Evolutionary conservation across 2,329 filamentous ascomycete species (phyloP), one percentile per base, ranked within the genome.

Genomic region (Raffaelea ambrosiae): DNA sequence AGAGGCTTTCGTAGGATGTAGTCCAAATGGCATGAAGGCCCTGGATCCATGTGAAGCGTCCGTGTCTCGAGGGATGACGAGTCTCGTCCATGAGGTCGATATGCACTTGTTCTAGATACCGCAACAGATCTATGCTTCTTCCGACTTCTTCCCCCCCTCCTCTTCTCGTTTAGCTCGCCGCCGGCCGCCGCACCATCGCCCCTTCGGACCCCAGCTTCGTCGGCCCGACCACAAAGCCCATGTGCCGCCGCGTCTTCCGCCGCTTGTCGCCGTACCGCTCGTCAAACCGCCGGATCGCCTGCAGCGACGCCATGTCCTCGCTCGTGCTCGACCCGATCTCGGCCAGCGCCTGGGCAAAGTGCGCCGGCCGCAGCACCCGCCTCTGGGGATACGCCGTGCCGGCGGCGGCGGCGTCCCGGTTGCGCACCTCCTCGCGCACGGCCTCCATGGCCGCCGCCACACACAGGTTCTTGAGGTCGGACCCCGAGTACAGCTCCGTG

Each of bases 251-350:
- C 58, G 68, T 79, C 64, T 77, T 81, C 61, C 77, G 79, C 60
- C 79, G 76, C 56, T 84, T 77, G 61, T 95, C 89, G 22, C 93
- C 91, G 63, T 90, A 98, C 63, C 91, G 86, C 67, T 95, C 88
- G 61, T 98, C 93, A 60, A 97, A 98, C 66, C 94, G 94, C 57
- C 88, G 79, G 58, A 98, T 95, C 13, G 87, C 86, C 54, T 81
- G 79, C 53, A 98, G 70, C 29, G 81, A 88, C 43, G 80, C 74
- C 91, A 96, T 97, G 59, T 98, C 90, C 64, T 96, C 91, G 57
- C 81, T 90, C 55, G 96, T 90, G 58, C 87, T 94, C 0, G 93
- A 89, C 48, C 84, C 87, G 56, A 98, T 95, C 65, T 97, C 90
- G 58, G 81, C 77, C 58, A 95, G 73, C 2, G 88, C 93, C 55